phyloP scores from a whole-genome alignment of 148 eudicot genomes.

The Talinum fruticosum region DNA sequence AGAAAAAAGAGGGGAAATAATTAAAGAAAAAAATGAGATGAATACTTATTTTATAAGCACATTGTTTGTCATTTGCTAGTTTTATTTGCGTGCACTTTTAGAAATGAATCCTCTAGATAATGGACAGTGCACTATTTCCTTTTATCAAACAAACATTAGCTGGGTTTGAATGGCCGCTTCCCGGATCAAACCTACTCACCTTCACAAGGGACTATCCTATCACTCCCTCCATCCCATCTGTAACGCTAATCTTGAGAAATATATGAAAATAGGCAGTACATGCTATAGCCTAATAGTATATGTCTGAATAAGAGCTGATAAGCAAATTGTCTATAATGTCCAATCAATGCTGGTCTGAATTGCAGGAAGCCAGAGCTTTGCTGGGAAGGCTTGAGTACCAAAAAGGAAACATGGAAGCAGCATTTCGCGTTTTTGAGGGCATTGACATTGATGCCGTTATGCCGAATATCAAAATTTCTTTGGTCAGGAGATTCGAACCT shows the following conservation, averaged over 20 bases:
- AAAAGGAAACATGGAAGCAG: conserved; percentile 81
- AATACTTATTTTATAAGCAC: too few species aligned
- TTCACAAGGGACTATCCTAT: too few species aligned
- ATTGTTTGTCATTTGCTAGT: neutral
- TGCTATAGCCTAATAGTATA: too few species aligned
- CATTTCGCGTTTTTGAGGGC: conserved; percentile 84
- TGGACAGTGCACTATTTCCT: neutral
- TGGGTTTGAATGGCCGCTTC: too few species aligned
- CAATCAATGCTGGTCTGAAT: conserved; percentile 11
- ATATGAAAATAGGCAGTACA: too few species aligned
- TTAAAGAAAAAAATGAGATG: too few species aligned
- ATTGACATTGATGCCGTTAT: conserved; percentile 65
- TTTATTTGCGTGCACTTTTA: neutral
- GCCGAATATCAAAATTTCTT: conserved; percentile 55
- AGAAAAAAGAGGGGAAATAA: too few species aligned
- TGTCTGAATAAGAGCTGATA: neutral
- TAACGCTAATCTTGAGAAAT: too few species aligned
- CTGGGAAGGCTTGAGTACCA: conserved; percentile 89
- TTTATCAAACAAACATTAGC: too few species aligned
- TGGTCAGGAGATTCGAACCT: conserved; percentile 49
- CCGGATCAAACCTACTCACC: too few species aligned
- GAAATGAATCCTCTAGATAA: conserved; percentile 16
- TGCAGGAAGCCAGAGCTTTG: conserved; percentile 87
- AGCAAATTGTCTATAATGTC: conserved; percentile 2
- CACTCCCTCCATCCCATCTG: too few species aligned